Conservation (phyloP, 495 filamentous ascomycete species). For the Talaromyces thailandensis region DNA sequence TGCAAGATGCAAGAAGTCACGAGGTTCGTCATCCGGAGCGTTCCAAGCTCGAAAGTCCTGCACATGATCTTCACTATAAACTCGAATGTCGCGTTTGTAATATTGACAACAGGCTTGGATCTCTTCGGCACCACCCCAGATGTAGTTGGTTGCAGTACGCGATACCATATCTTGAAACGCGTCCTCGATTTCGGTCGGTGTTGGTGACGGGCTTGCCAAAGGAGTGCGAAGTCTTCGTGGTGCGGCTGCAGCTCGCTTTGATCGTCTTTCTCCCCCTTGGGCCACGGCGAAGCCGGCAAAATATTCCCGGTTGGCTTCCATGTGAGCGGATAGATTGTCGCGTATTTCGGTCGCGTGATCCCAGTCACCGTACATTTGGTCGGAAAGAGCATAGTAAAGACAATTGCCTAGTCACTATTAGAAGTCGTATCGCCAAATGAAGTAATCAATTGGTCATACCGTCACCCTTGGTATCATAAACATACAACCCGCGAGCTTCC, state of each 20-base stretch:
- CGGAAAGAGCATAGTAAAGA: slow-evolving; percentile 68
- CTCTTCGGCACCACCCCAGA: slow-evolving; percentile 66
- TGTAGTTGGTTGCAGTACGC: slow-evolving; percentile 51
- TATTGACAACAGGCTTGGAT: slow-evolving; percentile 58
- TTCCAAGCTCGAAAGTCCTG: slow-evolving; percentile 38
- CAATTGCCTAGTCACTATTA: slow-evolving; percentile 49
- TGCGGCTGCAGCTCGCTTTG: slow-evolving; percentile 25
- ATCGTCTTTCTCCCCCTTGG: slow-evolving; percentile 50
- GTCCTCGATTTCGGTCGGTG: slow-evolving; percentile 48
- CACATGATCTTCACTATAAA: slow-evolving; percentile 46
- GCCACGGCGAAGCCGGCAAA: slow-evolving; percentile 62
- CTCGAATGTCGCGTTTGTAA: slow-evolving; percentile 53
- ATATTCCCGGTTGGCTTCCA: slow-evolving; percentile 47
- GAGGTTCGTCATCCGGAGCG: slow-evolving; percentile 30
- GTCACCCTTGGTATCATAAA: slow-evolving; percentile 31
- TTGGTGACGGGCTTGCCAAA: slow-evolving; percentile 31
- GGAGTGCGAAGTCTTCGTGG: slow-evolving; percentile 49
- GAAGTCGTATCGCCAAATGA: background rate
- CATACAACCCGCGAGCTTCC: slow-evolving; percentile 29
- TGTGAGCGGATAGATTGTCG: slow-evolving; percentile 50
- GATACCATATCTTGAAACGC: slow-evolving; percentile 54
- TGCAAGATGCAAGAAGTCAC: slow-evolving; percentile 52
- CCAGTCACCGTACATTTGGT: slow-evolving; percentile 63
- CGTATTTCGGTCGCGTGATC: slow-evolving; percentile 51
- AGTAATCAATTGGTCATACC: background rate